Evolutionary conservation across 192 early-diverging fungal species (phyloP), one percentile per base, ranked within the genome.

Genomic region (Backusella morwellensis): DNA sequence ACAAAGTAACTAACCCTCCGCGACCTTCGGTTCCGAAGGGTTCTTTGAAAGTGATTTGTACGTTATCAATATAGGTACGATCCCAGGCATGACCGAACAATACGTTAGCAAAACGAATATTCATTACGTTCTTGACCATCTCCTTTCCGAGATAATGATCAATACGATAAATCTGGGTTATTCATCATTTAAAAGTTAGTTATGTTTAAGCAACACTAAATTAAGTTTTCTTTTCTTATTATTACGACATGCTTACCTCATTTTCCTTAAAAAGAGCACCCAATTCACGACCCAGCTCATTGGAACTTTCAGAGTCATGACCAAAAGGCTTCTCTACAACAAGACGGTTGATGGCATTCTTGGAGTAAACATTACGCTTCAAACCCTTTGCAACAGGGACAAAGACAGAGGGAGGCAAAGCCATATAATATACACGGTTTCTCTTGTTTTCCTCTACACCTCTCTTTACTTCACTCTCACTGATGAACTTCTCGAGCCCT

Each of bases 91-190:
- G 89, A 34, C 95, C 94, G 81, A 97, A 96, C 69, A 99, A 95
- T 4, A 95, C 89, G 83, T 99, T 99, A 68, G 94, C 95, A 81
- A 99, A 98, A 40, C 97, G 91, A 72, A 99, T 77, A 8, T 94
- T 92, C 89, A 97, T 93, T 69, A 99, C 84, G 81, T 97, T 97
- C 86, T 99, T 99, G 77, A 99, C 97, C 97, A 99, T 99, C 80
- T 99, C 97, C 83, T 99, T 99, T 75, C 97, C 97, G 40, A 99
- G 91, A 77, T 99, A 99, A 83, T 99, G 97, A 82, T 99, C 97
- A 77, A 99, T 99, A 71, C 97, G 93, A 88, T 96, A 98, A 69
- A 97, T 95, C 93, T 95, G 72, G 11, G 0, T 26, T 59, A 12
- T 23, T 59, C 11, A 44, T 35, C 12, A 71, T 44, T 40, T 40